Percentiles rank a stretch among this genome's conserved stretches.
Evolutionary conservation across 257 asterid genomes (phyloP).

Genomic region (Ehretia macrophylla): DNA sequence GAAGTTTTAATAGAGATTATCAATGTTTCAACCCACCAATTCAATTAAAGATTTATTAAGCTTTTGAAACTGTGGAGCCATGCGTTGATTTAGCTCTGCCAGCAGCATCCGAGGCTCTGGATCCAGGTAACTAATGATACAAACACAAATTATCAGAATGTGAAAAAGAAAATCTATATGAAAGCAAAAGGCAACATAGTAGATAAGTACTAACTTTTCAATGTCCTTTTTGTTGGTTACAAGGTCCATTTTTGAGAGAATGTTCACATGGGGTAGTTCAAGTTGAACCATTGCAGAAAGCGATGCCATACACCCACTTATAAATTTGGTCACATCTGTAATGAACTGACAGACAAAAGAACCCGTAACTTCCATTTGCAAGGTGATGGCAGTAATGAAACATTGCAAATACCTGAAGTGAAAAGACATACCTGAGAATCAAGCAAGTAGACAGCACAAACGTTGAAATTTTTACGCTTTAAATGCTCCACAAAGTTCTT

Average conservation of each 20-base stretch:
- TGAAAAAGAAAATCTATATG: neutral
- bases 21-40: conserved; percentile 47
- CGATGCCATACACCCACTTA: conserved; percentile 97
- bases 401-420: neutral
- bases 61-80: conserved; percentile 87
- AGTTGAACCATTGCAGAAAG: conserved; percentile 99
- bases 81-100: conserved; percentile 79
- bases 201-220: conserved; percentile 60
- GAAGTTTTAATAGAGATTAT: neutral
- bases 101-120: conserved; percentile 75
- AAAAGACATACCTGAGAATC: conserved; percentile 78
- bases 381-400: neutral
- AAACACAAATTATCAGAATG: conserved; percentile 8
- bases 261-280: conserved; percentile 94
- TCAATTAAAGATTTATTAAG: conserved; percentile 86
- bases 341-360: conserved; percentile 50
- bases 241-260: conserved; percentile 98
- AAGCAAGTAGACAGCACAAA: conserved; percentile 87
- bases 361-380: conserved; percentile 1
- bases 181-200: neutral
- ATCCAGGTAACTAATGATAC: conserved; percentile 57
- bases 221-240: conserved; percentile 85
- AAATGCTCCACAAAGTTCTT: conserved; percentile 89
- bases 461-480: conserved; percentile 72
- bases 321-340: conserved; percentile 97